Evolutionary conservation across 306 rosid genomes (phyloP).

Genomic region (Rubus idaeus): DNA sequence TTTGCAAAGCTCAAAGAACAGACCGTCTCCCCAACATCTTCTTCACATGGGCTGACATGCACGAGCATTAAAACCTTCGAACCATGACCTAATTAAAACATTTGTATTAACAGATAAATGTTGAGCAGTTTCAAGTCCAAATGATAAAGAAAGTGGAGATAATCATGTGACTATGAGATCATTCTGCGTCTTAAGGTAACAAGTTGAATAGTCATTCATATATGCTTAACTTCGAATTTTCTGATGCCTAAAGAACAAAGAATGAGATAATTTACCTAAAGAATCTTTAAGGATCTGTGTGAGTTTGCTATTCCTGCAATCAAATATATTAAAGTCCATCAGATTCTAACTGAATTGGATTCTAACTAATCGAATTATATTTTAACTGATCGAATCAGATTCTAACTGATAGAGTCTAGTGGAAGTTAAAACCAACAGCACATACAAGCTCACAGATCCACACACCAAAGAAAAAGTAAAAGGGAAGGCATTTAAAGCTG

Average conservation of each 20-base stretch:
- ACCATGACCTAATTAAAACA: constrained; percentile 54
- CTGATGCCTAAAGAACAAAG: constrained; percentile 12
- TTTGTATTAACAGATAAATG: constrained; percentile 19
- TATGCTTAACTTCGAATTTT: neutral
- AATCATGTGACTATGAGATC: neutral
- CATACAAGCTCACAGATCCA: neutral
- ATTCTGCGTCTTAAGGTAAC: constrained; percentile 2
- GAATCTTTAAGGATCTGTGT: constrained; percentile 95
- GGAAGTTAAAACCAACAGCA: neutral
- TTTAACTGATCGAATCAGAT: constrained; percentile 10
- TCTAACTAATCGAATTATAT: neutral
- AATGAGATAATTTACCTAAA: constrained; percentile 52
- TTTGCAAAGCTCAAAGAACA: constrained; percentile 86
- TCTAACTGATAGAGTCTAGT: constrained; percentile 16
- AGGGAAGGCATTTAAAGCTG: constrained; percentile 19
- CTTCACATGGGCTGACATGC: constrained; percentile 83
- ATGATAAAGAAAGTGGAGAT: neutral
- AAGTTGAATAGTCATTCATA: neutral
- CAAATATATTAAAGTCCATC: constrained; percentile 26
- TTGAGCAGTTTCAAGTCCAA: neutral
- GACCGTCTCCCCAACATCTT: constrained; percentile 77
- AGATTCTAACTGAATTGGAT: constrained; percentile 18
- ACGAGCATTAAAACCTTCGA: constrained; percentile 94
- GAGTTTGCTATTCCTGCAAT: constrained; percentile 96
- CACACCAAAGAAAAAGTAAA: constrained; percentile 4